Evolutionary conservation across 2,329 filamentous ascomycete species (phyloP).

Genomic region (Penicillium sp.): DNA sequence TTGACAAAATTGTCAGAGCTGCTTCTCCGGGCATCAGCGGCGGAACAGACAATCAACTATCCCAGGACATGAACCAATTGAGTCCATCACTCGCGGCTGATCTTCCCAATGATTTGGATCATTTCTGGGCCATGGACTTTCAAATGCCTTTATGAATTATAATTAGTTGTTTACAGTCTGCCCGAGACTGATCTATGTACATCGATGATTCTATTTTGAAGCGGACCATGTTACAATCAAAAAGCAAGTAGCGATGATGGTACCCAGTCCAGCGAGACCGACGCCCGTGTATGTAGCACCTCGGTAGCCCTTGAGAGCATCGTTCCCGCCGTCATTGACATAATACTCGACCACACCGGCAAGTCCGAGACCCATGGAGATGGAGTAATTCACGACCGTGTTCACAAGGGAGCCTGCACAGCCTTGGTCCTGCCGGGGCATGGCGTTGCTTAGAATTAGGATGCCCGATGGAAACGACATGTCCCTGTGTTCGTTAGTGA

Average conservation of each 20-base stretch:
- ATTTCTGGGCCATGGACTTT: constrained; percentile 15
- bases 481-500: constrained; percentile 51
- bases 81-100: constrained; percentile 8
- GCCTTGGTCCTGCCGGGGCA: constrained; percentile 50
- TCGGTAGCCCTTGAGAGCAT: constrained; percentile 41
- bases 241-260: constrained; percentile 19
- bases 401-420: constrained; percentile 58
- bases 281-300: constrained; percentile 44
- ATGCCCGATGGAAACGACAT: constrained; percentile 64
- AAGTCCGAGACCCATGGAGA: constrained; percentile 64
- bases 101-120: constrained; percentile 13
- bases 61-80: constrained; percentile 5
- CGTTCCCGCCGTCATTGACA: constrained; percentile 38
- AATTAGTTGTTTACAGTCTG: background rate
- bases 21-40: constrained; percentile 1
- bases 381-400: constrained; percentile 67
- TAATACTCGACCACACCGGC: constrained; percentile 62
- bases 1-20: constrained; percentile 13
- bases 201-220: constrained; percentile 5
- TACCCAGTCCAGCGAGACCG: constrained; percentile 27
- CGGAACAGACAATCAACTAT: constrained; percentile 1
- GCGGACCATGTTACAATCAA: constrained; percentile 13
- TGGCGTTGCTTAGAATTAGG: constrained; percentile 58
- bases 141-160: constrained; percentile 6
- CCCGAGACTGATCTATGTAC: background rate